These are phyloP conservation scores for Anisogramma anomala DNA, from an alignment of 2,329 filamentous ascomycete genomes.

Conservation along the genomic window DNA sequence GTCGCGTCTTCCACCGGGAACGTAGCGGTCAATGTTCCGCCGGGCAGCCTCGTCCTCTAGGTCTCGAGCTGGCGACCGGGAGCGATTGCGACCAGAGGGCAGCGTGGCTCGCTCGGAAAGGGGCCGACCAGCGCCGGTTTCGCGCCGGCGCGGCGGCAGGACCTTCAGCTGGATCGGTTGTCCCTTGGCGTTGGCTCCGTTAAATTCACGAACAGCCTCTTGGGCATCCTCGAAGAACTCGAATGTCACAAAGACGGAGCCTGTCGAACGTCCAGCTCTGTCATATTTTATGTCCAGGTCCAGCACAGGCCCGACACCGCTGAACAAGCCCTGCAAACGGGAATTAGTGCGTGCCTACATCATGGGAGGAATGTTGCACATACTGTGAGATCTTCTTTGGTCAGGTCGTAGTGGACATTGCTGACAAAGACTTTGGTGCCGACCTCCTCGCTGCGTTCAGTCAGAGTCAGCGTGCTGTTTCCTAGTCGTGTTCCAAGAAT, in stretches of 20 bases:
- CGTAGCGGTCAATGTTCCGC: slow-evolving; percentile 66
- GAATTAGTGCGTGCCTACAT: slow-evolving; percentile 20
- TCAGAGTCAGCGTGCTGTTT: slow-evolving; percentile 7
- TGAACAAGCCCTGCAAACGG: slow-evolving; percentile 60
- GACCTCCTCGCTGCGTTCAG: slow-evolving; percentile 31
- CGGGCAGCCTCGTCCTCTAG: slow-evolving; percentile 46
- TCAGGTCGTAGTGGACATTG: slow-evolving; percentile 87
- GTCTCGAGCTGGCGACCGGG: slow-evolving; percentile 38
- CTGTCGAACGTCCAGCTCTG: slow-evolving; percentile 77
- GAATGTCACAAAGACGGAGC: slow-evolving; percentile 76
- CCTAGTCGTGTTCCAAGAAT: background rate
- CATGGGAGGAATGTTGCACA: slow-evolving; percentile 13
- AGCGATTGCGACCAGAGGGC: slow-evolving; percentile 50
- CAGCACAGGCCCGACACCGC: slow-evolving; percentile 59
- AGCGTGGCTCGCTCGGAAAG: slow-evolving; percentile 50
- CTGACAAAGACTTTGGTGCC: slow-evolving; percentile 71
- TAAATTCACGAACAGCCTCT: slow-evolving; percentile 66
- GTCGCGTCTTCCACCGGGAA: slow-evolving; percentile 50
- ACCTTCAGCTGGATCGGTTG: slow-evolving; percentile 70
- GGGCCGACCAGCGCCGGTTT: slow-evolving; percentile 43
- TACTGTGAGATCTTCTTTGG: slow-evolving; percentile 72
- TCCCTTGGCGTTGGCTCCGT: slow-evolving; percentile 82
- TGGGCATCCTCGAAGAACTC: slow-evolving; percentile 57
- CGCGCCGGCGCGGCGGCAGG: slow-evolving; percentile 45
- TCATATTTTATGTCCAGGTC: slow-evolving; percentile 70